Evolutionary conservation across 345 rosid genomes (phyloP).

Genomic region (Rhodomyrtus tomentosa): DNA sequence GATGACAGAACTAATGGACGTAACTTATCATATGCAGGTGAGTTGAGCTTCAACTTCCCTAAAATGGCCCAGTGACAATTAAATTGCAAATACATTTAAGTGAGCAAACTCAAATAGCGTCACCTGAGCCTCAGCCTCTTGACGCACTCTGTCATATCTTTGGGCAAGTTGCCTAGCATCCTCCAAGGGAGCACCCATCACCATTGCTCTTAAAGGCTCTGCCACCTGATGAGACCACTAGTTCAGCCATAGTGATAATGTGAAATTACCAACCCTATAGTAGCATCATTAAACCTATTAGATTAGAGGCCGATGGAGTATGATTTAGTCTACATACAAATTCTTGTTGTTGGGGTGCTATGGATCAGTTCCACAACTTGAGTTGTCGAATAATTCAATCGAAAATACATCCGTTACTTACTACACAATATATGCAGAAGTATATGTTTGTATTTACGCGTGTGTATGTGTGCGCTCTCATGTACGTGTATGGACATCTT

Average conservation of each 20-base stretch:
- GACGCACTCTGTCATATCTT: conserved; percentile 90
- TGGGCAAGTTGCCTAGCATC: conserved; percentile 99
- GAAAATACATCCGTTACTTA: neutral
- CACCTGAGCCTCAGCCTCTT: conserved; percentile 97
- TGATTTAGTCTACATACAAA: neutral
- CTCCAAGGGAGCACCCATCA: conserved; percentile 92
- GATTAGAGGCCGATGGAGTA: neutral
- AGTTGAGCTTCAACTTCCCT: neutral
- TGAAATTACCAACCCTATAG: neutral
- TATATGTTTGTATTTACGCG: neutral
- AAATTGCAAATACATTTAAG: neutral
- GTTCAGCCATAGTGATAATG: neutral
- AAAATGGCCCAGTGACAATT: neutral
- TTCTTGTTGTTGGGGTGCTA: neutral
- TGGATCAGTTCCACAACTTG: neutral
- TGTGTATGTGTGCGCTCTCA: neutral
- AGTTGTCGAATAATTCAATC: neutral
- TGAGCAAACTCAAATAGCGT: neutral
- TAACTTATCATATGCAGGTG: neutral
- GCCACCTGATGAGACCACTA: conserved; percentile 48
- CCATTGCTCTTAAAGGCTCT: conserved; percentile 96
- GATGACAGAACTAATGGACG: neutral
- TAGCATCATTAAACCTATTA: neutral
- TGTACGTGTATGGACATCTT: neutral
- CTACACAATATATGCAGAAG: neutral